A percentile compares a stretch with the other conserved stretches of the same genome.
phyloP scores from a whole-genome alignment of 2,329 filamentous ascomycete species.

The Trichoderma cornu-damae region DNA sequence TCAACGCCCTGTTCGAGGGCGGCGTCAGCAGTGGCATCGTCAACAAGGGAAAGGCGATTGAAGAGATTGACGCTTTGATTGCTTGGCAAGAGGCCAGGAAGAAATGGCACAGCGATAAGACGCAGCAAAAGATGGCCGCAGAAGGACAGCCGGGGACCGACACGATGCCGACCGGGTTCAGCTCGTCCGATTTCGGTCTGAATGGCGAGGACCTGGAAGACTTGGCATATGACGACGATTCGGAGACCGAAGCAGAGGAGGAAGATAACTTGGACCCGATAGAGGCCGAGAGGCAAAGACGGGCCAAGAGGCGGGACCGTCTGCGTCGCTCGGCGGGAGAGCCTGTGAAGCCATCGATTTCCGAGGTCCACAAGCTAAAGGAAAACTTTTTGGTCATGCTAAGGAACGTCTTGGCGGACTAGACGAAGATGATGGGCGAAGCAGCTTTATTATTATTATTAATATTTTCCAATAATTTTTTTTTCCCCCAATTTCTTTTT shows the following conservation, averaged over 20 bases:
- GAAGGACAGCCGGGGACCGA: conserved; percentile 52
- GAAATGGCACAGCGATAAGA: conserved; percentile 98
- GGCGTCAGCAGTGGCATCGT: conserved; percentile 63
- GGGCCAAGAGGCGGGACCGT: conserved; percentile 72
- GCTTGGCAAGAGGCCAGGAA: conserved; percentile 93
- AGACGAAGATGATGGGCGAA: conserved; percentile 23
- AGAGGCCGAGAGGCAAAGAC: conserved; percentile 72
- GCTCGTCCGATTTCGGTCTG: conserved; percentile 81
- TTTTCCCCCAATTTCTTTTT: too few relatives aligned
- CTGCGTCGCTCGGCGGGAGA: conserved; percentile 77
- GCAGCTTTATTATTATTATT: too few relatives aligned
- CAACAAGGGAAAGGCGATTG: conserved; percentile 65
- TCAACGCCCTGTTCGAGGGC: conserved; percentile 88
- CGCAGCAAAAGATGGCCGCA: conserved; percentile 96
- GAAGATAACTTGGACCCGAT: conserved; percentile 84
- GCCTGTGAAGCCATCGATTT: conserved; percentile 72
- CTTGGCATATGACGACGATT: conserved; percentile 70
- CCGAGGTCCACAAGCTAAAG: conserved; percentile 72
- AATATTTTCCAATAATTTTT: too few relatives aligned
- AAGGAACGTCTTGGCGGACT: conserved; percentile 73
- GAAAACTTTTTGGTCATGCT: conserved; percentile 79
- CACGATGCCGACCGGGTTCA: conserved; percentile 59
- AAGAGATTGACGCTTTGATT: conserved; percentile 80
- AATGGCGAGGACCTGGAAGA: conserved; percentile 83
- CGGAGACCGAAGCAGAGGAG: conserved; percentile 61